A percentile compares a stretch with the other conserved stretches of the same genome.
These are phyloP conservation scores for Fusarium sacchari DNA, from an alignment of 2,329 filamentous ascomycete genomes.

Conservation along the genomic window DNA sequence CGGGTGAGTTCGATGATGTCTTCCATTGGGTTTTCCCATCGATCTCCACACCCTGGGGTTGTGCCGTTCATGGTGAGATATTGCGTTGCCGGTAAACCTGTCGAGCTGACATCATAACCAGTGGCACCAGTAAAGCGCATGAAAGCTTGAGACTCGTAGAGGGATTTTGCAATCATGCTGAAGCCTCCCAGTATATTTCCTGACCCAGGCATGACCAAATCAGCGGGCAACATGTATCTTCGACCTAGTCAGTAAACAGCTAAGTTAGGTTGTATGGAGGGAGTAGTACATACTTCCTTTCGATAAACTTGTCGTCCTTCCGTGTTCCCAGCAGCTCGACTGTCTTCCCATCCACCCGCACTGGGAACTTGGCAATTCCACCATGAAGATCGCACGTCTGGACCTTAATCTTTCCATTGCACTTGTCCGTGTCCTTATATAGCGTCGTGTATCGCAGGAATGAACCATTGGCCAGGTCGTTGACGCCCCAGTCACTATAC, in stretches of 20 bases:
- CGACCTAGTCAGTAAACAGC: background rate
- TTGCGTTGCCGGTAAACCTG: conserved; percentile 26
- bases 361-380: conserved; percentile 26
- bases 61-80: conserved; percentile 30
- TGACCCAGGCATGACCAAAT: background rate
- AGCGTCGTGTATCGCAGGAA: conserved; percentile 31
- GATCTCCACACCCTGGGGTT: conserved; percentile 9
- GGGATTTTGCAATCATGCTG: conserved; percentile 10
- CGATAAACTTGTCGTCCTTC: conserved; percentile 33
- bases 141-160: conserved; percentile 15
- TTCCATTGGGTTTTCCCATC: conserved; percentile 34
- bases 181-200: conserved; percentile 35
- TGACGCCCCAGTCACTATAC: background rate
- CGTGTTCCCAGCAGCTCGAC: conserved; percentile 22
- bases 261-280: fast-evolving
- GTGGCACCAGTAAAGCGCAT: conserved; percentile 31
- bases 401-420: conserved; percentile 19
- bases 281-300: conserved; percentile 19
- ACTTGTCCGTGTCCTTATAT: conserved; percentile 21
- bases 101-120: conserved; percentile 18
- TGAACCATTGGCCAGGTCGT: conserved; percentile 4
- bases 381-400: conserved; percentile 36
- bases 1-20: conserved; percentile 38
- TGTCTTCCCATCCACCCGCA: background rate
- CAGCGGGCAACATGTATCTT: conserved; percentile 32